phyloP scores from a whole-genome alignment of 164 flowering plant genomes.

The Taxillus chinensis region DNA sequence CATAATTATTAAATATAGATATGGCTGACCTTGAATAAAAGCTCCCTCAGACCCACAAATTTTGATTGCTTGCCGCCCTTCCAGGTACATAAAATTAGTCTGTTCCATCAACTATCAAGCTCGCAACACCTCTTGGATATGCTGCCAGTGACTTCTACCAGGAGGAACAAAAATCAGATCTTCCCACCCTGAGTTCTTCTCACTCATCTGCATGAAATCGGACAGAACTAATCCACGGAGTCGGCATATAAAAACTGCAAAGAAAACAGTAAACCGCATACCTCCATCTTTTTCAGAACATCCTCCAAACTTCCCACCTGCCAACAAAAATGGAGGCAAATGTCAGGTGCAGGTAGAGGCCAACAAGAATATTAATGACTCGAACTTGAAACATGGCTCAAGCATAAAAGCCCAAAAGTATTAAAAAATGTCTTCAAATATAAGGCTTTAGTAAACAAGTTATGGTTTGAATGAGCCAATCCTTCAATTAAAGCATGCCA shows the following conservation, averaged over 20 bases:
- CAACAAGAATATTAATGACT: no score
- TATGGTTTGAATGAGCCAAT: no score
- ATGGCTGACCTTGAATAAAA: slow-evolving; percentile 16
- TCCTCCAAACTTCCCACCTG: slow-evolving; percentile 96
- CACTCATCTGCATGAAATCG: slow-evolving; percentile 44
- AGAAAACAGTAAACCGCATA: slow-evolving; percentile 12
- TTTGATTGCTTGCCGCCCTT: slow-evolving; percentile 4
- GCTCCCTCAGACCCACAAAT: slow-evolving; percentile 2
- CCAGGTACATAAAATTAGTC: background rate
- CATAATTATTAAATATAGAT: no score
- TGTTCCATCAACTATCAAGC: slow-evolving; percentile 21
- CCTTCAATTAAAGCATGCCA: no score
- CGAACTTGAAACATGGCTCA: no score
- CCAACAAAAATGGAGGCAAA: background rate
- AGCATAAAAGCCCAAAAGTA: no score
- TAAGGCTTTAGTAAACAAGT: no score
- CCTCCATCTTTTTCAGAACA: slow-evolving; percentile 96
- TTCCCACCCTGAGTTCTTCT: slow-evolving; percentile 88
- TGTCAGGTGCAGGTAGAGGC: no score
- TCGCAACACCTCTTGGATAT: slow-evolving; percentile 53
- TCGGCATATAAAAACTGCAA: background rate
- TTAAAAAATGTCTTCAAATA: no score
- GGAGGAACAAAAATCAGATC: slow-evolving; percentile 93
- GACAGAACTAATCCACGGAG: background rate
- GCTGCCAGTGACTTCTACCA: slow-evolving; percentile 80